Conservation (phyloP, 306 rosid species). For the Dalbergia oliveri region DNA sequence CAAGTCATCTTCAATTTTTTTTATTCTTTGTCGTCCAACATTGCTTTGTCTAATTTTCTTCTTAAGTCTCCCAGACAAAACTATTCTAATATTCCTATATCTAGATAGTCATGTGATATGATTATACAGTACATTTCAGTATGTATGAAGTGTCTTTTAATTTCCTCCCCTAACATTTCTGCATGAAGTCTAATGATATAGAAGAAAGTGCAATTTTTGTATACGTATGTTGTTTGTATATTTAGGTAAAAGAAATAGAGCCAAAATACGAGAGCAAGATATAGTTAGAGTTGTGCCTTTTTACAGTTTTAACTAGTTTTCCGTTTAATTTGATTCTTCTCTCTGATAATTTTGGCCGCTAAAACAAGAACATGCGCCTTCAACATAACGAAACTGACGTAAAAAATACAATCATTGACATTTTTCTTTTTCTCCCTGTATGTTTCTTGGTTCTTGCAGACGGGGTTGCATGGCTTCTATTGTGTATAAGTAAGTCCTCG, state of each 20-base stretch:
- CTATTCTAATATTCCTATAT: no score
- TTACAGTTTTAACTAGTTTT: no score
- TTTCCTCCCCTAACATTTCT: no score
- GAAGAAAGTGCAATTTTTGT: neutral
- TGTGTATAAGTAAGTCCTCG: neutral
- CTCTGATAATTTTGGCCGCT: no score
- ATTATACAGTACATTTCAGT: no score
- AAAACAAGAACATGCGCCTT: neutral
- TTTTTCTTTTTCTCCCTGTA: neutral
- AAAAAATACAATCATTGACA: neutral
- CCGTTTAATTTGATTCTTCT: no score
- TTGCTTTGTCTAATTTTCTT: neutral
- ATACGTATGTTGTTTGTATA: neutral
- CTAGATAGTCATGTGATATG: no score
- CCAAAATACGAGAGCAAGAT: neutral
- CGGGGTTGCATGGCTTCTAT: accelerated
- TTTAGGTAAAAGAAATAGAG: no score
- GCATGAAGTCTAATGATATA: no score
- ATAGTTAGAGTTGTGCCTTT: no score
- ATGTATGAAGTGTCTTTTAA: no score
- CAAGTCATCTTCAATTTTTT: no score
- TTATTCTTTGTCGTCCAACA: neutral
- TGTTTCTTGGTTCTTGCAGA: neutral
- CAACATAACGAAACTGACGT: neutral
- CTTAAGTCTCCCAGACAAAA: neutral